Conservation (phyloP, 1,284 basidiomycete species). For the Ceratobasidium sp. region DNA sequence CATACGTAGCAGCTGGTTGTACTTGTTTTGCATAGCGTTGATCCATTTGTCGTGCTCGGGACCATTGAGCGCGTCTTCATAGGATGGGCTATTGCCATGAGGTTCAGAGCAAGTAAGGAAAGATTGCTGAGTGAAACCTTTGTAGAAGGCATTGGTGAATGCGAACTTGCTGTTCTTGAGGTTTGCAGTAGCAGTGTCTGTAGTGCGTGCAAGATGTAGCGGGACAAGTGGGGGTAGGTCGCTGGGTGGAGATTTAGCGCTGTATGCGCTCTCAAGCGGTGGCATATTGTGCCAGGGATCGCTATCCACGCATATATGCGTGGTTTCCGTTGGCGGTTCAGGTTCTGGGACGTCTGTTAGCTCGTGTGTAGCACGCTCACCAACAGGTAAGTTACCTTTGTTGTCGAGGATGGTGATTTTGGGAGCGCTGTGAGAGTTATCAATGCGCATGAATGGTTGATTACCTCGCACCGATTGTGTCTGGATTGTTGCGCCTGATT, state of each 20-base stretch:
- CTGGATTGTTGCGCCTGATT: conserved; percentile 1
- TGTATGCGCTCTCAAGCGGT: background rate
- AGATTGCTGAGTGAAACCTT: conserved; percentile 5
- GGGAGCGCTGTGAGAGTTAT: background rate
- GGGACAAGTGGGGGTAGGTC: background rate
- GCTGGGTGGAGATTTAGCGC: too few species aligned
- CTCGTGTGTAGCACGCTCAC: too few species aligned
- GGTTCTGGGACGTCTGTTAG: background rate
- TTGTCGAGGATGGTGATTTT: conserved; percentile 4
- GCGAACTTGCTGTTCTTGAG: background rate
- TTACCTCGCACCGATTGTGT: background rate
- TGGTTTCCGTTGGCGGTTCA: background rate
- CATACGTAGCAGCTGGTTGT: too few species aligned
- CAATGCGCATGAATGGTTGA: background rate
- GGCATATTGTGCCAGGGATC: background rate
- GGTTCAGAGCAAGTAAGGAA: background rate
- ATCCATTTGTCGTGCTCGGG: too few species aligned
- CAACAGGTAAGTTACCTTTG: background rate
- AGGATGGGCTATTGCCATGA: background rate
- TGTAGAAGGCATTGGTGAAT: background rate
- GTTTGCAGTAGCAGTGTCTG: background rate
- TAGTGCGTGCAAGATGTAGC: background rate
- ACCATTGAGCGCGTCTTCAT: too few species aligned
- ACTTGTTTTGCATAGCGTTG: too few species aligned
- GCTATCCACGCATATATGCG: background rate